Evolutionary conservation across 306 rosid species (phyloP), one percentile per base, ranked within the genome.

Genomic region (Cucurbita pepo): DNA sequence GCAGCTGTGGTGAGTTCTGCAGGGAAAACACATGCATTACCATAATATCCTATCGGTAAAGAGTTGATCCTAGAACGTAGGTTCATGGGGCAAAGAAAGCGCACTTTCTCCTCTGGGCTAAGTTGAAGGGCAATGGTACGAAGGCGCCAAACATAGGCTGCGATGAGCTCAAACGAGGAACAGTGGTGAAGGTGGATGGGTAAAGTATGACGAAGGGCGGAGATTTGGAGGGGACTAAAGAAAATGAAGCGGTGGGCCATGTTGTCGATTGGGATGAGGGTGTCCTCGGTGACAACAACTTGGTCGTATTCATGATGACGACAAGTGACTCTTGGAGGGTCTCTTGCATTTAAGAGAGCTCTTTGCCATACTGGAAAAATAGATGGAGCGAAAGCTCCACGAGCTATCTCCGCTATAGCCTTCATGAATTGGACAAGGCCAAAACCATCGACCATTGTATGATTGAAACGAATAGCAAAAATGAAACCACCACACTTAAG

Each of bases 21-120:
- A 0, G 87, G 75, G 40, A 3, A 48, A 8, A 67, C 81, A 1
- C 75, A 2, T 0, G 72, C 73, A 3, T 80, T 81, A 3, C 82
- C 84, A 1, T 83, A 84, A 50, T 78, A 84, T 0, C 87, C 30
- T 25, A 25, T 1, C 11, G 81, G 84, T 2, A 71, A 15, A 44
- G 92, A 83, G 11, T 82, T 38, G 45, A 83, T 18, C 63, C 55
- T 72, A 18, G 34, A 10, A 0, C 71, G 75, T 6, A 74, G 56
- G 0, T 48, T 73, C 12, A 80, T 72, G 3, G 30, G 0, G 19
- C 73, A 76, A 2, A 61, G 15, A 2, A 76, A 0, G 3, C 80
- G 77, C 19, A 75, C 64, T 30, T 56, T 52, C 57, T 78, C 75
- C 0, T 71, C 10, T 2, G 37, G 58, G 2, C 63, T 21, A 6